Evolutionary conservation across 2,329 filamentous ascomycete genomes (phyloP).

Genomic region (Cercospora zeina): DNA sequence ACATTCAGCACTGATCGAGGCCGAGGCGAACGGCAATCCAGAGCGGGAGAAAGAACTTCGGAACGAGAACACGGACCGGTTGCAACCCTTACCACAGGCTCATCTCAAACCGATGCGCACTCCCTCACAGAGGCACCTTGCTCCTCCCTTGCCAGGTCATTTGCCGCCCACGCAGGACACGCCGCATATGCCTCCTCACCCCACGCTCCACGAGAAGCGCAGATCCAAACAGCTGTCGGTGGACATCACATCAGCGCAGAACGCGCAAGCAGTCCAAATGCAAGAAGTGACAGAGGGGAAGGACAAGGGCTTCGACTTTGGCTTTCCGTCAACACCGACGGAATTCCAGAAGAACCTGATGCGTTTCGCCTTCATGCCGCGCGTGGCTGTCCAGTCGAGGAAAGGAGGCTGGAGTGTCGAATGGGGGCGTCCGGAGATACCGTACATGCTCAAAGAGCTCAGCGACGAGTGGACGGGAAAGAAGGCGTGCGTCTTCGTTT

Average conservation of each 20-base stretch:
- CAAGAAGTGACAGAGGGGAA: constrained; percentile 24
- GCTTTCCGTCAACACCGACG: constrained; percentile 79
- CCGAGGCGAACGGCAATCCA: constrained; percentile 75
- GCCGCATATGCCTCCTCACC: constrained; percentile 38
- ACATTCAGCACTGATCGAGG: constrained; percentile 77
- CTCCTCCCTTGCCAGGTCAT: constrained; percentile 40
- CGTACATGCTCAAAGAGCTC: constrained; percentile 81
- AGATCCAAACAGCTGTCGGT: constrained; percentile 46
- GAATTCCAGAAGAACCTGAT: constrained; percentile 80
- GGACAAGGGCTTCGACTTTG: constrained; percentile 48
- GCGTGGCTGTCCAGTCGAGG: constrained; percentile 46
- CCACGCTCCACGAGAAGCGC: constrained; percentile 45
- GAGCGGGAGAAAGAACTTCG: constrained; percentile 79
- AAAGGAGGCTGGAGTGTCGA: constrained; percentile 84
- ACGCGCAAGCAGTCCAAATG: constrained; percentile 36
- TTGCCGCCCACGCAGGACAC: constrained; percentile 42
- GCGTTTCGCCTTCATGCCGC: constrained; percentile 77
- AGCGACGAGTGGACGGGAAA: constrained; percentile 76
- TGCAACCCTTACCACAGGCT: constrained; percentile 73
- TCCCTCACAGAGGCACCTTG: constrained; percentile 29
- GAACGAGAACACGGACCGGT: constrained; percentile 78
- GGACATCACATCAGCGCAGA: constrained; percentile 47
- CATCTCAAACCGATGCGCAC: constrained; percentile 41
- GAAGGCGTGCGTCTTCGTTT: constrained; percentile 87
- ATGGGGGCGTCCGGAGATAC: constrained; percentile 85